phyloP scores from a whole-genome alignment of 192 early-diverging fungal species.

The Linnemannia zychae region DNA sequence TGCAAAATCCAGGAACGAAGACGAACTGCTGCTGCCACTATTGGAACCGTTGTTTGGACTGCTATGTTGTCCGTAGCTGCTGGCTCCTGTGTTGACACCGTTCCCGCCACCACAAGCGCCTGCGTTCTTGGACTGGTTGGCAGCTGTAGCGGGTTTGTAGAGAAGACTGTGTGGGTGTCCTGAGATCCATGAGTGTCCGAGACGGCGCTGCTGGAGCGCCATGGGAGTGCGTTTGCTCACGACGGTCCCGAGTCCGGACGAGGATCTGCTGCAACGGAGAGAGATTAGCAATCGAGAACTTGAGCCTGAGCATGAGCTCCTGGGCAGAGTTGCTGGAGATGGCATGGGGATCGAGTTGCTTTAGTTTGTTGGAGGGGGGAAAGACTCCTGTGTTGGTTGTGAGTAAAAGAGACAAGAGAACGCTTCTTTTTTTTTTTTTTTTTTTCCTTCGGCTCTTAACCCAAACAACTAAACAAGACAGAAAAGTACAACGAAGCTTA shows the following conservation, averaged over 20 bases:
- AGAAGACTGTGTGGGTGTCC: slow-evolving; percentile 53
- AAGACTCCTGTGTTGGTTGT: background rate
- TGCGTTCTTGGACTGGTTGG: background rate
- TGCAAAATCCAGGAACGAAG: slow-evolving; percentile 46
- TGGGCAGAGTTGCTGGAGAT: slow-evolving; percentile 13
- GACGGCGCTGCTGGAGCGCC: slow-evolving; percentile 21
- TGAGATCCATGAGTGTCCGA: slow-evolving; percentile 53
- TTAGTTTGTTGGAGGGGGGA: background rate
- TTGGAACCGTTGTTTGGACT: background rate
- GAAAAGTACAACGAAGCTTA: background rate
- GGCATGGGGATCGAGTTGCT: background rate
- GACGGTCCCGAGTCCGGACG: background rate
- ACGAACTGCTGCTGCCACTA: slow-evolving; percentile 5
- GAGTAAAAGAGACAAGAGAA: background rate
- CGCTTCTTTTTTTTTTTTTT: background rate
- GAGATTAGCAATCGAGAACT: slow-evolving; percentile 14
- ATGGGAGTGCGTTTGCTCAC: slow-evolving; percentile 28
- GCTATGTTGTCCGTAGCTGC: background rate
- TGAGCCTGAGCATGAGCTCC: slow-evolving; percentile 13
- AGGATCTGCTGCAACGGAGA: slow-evolving; percentile 17
- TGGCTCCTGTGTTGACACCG: background rate
- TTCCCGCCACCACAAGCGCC: background rate
- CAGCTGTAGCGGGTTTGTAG: slow-evolving; percentile 25
- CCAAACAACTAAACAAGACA: background rate
- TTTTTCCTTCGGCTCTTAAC: background rate